A percentile compares a stretch with the other conserved stretches of the same genome.
phyloP scores from a whole-genome alignment of 169 alveolate genomes.

The Plasmodium vinckei region DNA sequence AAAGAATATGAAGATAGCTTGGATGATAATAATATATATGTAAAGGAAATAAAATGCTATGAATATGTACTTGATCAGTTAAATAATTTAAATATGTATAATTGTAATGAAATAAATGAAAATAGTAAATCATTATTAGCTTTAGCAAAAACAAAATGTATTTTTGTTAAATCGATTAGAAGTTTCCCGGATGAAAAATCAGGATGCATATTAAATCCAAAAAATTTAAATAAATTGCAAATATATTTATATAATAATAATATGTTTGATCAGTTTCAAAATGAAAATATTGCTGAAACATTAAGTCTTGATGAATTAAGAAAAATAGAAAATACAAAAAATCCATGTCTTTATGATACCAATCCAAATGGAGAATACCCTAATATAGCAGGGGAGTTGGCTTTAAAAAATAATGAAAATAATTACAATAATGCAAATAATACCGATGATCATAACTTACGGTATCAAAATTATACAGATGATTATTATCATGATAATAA shows the following conservation, averaged over 20 bases:
- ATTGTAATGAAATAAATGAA: constrained; percentile 84
- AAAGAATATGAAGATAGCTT: background rate
- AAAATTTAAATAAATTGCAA: constrained; percentile 55
- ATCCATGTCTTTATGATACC: constrained; percentile 81
- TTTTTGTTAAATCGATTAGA: constrained; percentile 83
- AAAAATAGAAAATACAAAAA: constrained; percentile 65
- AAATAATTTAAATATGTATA: constrained; percentile 80
- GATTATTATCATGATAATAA: background rate
- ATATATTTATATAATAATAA: constrained; percentile 75
- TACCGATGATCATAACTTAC: too few species aligned
- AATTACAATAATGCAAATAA: background rate
- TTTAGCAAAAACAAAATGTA: constrained; percentile 86
- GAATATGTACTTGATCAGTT: constrained; percentile 82
- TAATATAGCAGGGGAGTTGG: background rate
- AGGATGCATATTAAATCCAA: constrained; percentile 85
- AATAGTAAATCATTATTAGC: constrained; percentile 85
- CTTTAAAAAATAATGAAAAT: background rate
- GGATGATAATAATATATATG: constrained; percentile 24
- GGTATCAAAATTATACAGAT: background rate
- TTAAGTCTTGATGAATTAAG: constrained; percentile 66
- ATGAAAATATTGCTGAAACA: constrained; percentile 34
- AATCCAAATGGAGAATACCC: constrained; percentile 1
- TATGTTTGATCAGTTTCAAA: constrained; percentile 50
- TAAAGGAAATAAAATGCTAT: constrained; percentile 83
- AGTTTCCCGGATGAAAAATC: constrained; percentile 81